Conservation (phyloP, 495 filamentous ascomycete species). For the Penicillium bialowiezense region DNA sequence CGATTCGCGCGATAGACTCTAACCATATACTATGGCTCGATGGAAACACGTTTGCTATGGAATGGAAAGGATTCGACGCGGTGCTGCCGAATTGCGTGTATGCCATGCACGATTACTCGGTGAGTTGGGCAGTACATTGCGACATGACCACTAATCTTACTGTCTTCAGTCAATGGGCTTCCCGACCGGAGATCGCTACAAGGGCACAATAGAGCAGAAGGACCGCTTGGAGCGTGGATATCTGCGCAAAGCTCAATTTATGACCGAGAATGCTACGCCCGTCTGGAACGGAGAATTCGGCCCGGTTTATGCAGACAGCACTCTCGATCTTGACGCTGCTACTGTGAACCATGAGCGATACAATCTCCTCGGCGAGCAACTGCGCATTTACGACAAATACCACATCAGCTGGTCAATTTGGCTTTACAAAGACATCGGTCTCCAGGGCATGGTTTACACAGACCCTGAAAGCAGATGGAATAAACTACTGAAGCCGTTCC, state of each 20-base stretch:
- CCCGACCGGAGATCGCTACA: slow-evolving; percentile 50
- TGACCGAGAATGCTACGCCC: slow-evolving; percentile 49
- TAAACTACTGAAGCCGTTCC: slow-evolving; percentile 46
- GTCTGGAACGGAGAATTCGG: slow-evolving; percentile 71
- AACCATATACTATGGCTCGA: slow-evolving; percentile 64
- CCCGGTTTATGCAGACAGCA: slow-evolving; percentile 53
- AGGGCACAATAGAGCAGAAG: slow-evolving; percentile 51
- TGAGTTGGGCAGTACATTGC: too few species aligned
- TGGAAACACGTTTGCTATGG: slow-evolving; percentile 64
- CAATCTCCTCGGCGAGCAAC: slow-evolving; percentile 53
- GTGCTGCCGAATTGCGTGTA: slow-evolving; percentile 59
- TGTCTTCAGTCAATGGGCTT: slow-evolving; percentile 57
- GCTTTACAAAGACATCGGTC: slow-evolving; percentile 65
- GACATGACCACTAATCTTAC: too few species aligned
- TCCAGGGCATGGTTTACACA: slow-evolving; percentile 60
- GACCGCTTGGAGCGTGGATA: slow-evolving; percentile 44
- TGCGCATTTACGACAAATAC: slow-evolving; percentile 55
- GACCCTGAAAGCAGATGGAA: slow-evolving; percentile 49
- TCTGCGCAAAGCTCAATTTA: slow-evolving; percentile 56
- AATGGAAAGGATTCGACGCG: slow-evolving; percentile 42
- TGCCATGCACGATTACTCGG: slow-evolving; percentile 59
- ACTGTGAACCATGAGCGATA: slow-evolving; percentile 52
- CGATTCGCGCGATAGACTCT: slow-evolving; percentile 56
- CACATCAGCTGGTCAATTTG: slow-evolving; percentile 61
- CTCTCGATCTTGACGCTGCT: slow-evolving; percentile 31